phyloP scores from a whole-genome alignment of 805 yeast species.

The Ogataea angusta region DNA sequence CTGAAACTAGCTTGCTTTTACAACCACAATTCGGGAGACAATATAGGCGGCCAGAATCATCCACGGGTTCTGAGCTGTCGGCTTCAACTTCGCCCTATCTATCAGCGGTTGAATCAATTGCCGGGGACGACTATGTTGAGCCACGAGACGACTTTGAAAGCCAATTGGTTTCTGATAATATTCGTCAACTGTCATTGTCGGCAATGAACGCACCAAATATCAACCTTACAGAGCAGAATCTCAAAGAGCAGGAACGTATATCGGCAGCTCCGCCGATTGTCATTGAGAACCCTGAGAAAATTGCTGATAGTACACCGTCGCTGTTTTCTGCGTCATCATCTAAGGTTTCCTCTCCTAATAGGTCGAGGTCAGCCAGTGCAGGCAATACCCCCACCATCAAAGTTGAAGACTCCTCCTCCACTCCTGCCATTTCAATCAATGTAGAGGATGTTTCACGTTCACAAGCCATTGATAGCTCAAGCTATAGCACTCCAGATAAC shows the following conservation, averaged over 20 bases:
- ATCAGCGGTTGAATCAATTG: conserved; percentile 26
- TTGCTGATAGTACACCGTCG: conserved; percentile 50
- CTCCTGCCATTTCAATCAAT: conserved; percentile 5
- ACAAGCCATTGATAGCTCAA: conserved; percentile 1
- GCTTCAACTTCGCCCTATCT: conserved; percentile 26
- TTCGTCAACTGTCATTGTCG: conserved; percentile 15
- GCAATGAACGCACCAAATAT: conserved; percentile 1
- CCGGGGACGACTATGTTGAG: conserved; percentile 20
- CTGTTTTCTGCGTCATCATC: conserved; percentile 50
- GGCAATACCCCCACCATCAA: conserved; percentile 19
- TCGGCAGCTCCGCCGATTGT: conserved; percentile 20
- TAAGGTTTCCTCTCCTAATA: conserved; percentile 33
- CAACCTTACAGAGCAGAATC: conserved; percentile 22
- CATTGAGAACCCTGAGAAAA: conserved; percentile 38
- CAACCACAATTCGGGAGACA: conserved; percentile 17
- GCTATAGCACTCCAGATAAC: conserved; percentile 7
- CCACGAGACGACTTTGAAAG: conserved; percentile 15
- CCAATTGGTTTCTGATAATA: conserved; percentile 15
- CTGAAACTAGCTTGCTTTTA: conserved; percentile 5
- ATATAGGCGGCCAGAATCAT: conserved; percentile 13
- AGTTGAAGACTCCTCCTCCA: conserved; percentile 24
- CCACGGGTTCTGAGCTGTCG: conserved; percentile 24
- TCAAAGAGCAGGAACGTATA: conserved; percentile 15
- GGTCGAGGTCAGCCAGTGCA: conserved; percentile 32
- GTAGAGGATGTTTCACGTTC: conserved; percentile 4